Conservation (phyloP, 2,329 filamentous ascomycete species). For the Fusarium lateritium region DNA sequence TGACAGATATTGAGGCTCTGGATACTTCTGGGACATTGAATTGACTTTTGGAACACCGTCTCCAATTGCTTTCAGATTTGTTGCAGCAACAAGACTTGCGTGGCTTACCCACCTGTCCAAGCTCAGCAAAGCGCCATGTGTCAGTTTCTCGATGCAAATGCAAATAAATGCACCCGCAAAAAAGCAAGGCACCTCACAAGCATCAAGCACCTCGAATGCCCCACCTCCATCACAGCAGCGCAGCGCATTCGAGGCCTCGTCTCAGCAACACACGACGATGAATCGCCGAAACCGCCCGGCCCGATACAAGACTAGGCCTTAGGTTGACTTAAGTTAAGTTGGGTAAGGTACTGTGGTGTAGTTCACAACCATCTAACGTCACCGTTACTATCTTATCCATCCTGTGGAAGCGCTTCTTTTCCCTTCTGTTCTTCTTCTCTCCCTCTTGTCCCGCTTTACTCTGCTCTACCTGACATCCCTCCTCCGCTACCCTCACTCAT, state of each 20-base stretch:
- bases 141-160: conserved; percentile 18
- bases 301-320: conserved; percentile 36
- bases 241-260: conserved; percentile 11
- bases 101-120: conserved; percentile 16
- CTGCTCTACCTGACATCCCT: conserved; percentile 19
- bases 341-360: neutral
- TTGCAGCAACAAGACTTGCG: conserved; percentile 1
- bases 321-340: conserved; percentile 3
- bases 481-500: conserved; percentile 25
- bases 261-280: conserved; percentile 44
- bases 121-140: conserved; percentile 39
- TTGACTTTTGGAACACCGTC: conserved; percentile 6
- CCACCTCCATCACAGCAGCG: conserved; percentile 30
- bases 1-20: neutral
- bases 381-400: conserved; percentile 37
- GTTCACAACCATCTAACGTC: conserved; percentile 49
- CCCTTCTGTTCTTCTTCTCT: conserved; percentile 12
- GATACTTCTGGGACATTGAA: neutral
- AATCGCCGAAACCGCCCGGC: conserved; percentile 49
- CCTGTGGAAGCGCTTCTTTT: conserved; percentile 18
- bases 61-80: conserved; percentile 20
- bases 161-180: conserved; percentile 17
- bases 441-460: conserved; percentile 27
- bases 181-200: conserved; percentile 35
- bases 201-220: conserved; percentile 14